phyloP scores from a whole-genome alignment of 371 early-diverging fungal species.

The Mortierella sp. region DNA sequence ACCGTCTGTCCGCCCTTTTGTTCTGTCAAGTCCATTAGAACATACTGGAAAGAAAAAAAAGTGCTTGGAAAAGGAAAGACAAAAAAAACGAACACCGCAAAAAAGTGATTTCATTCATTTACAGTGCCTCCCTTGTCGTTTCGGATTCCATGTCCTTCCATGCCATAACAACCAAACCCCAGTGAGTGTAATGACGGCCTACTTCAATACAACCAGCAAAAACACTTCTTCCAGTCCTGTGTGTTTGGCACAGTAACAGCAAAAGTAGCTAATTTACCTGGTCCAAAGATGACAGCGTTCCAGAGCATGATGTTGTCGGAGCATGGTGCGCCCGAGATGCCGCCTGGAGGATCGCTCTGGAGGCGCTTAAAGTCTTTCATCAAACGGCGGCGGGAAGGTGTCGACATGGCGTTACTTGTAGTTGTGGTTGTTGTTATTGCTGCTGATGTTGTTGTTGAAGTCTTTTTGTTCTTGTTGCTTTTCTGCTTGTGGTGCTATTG shows the following conservation, averaged over 20 bases:
- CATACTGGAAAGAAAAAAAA: background rate
- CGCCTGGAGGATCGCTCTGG: slow-evolving; percentile 95
- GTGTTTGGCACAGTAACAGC: background rate
- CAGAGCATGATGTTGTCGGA: slow-evolving; percentile 96
- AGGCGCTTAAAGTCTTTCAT: slow-evolving; percentile 98
- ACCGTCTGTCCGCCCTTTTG: background rate
- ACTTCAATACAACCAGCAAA: background rate
- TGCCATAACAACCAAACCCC: background rate
- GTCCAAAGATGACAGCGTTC: slow-evolving; percentile 99
- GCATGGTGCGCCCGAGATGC: slow-evolving; percentile 93
- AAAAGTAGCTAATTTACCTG: slow-evolving; percentile 65
- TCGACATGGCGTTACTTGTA: slow-evolving; percentile 73
- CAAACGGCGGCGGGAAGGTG: slow-evolving; percentile 88
- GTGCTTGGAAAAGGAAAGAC: background rate
- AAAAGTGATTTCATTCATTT: background rate
- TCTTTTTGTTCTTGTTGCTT: too few species aligned
- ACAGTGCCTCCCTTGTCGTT: background rate
- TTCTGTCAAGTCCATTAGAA: background rate
- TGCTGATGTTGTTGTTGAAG: too few species aligned
- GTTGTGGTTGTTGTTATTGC: background rate
- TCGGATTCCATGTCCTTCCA: slow-evolving; percentile 1
- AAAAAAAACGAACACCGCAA: background rate
- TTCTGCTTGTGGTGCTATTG: too few species aligned
- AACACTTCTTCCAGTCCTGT: too few species aligned
- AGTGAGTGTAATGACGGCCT: background rate